A percentile compares a stretch with the other conserved stretches of the same genome.
These are phyloP conservation scores for Neurospora sp. DNA, from an alignment of 495 filamentous ascomycete genomes.

Conservation along the genomic window DNA sequence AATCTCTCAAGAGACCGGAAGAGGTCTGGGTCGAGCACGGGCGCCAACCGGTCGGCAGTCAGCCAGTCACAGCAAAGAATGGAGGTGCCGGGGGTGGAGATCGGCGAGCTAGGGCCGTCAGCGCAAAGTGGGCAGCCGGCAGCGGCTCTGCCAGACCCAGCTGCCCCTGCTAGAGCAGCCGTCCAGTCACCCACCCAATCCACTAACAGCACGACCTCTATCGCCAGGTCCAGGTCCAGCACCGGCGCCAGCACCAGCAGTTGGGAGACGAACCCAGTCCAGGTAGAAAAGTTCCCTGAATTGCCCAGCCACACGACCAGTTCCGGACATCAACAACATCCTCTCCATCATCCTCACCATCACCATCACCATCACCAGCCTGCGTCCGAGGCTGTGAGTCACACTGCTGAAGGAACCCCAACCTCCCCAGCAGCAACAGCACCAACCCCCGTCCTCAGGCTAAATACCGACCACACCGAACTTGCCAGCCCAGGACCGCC, in stretches of 20 bases:
- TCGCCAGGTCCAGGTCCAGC: not conserved
- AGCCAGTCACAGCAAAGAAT: not conserved
- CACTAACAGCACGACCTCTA: not conserved
- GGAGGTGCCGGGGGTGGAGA: conserved; percentile 12
- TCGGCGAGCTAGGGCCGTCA: conserved; percentile 11
- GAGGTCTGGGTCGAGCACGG: conserved; percentile 1
- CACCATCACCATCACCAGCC: conserved; percentile 1
- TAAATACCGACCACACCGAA: not conserved
- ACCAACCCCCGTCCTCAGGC: not conserved
- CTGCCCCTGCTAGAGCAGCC: conserved; percentile 1
- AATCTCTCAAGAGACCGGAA: not conserved
- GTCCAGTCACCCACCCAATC: not conserved
- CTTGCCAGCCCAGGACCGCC: not conserved
- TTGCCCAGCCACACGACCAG: conserved; percentile 11
- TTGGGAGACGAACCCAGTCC: not conserved
- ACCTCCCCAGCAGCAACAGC: not conserved
- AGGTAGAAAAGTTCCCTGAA: conserved; percentile 19
- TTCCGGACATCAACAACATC: conserved; percentile 1
- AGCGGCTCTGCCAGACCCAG: conserved; percentile 3
- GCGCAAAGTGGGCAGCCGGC: conserved; percentile 7
- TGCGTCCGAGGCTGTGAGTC: not conserved
- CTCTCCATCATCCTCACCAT: conserved; percentile 1
- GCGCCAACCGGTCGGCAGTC: conserved; percentile 3
- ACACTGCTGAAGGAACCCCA: not conserved
- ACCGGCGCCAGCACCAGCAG: conserved; percentile 3